Percentiles rank a stretch among this genome's conserved stretches.
These are phyloP conservation scores for Persicaria maculosa DNA, from an alignment of 148 eudicot species.

Conservation along the genomic window DNA sequence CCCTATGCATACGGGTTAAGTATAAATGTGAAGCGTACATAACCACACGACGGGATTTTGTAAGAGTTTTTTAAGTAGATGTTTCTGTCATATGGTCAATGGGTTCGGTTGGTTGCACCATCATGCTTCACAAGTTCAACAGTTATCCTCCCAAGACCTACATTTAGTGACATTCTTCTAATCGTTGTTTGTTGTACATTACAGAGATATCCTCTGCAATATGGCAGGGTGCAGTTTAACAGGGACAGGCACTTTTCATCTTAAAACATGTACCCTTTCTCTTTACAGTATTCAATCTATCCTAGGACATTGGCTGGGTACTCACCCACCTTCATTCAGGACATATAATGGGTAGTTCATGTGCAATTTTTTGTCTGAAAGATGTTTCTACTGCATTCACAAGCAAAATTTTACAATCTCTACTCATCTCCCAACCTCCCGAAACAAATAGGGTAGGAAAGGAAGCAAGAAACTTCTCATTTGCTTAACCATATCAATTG, in stretches of 20 bases:
- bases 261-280: background rate
- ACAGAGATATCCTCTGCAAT: background rate
- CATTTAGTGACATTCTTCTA: background rate
- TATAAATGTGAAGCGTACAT: no score
- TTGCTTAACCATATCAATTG: background rate
- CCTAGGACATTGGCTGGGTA: background rate
- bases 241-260: background rate
- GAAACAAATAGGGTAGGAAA: background rate
- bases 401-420: background rate
- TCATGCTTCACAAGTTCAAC: background rate
- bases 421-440: background rate
- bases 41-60: background rate
- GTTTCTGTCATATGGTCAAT: background rate
- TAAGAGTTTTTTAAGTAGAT: background rate
- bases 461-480: background rate
- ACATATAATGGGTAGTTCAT: background rate
- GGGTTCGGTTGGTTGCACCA: background rate
- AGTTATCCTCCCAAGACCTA: background rate
- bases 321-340: background rate
- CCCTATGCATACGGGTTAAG: no score
- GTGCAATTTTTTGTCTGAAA: background rate
- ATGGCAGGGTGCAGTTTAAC: background rate
- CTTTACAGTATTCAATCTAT: background rate
- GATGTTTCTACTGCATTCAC: background rate
- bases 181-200: no score